These are phyloP conservation scores for Calonectria crousiana DNA, from an alignment of 2,329 filamentous ascomycete genomes.

Conservation along the genomic window DNA sequence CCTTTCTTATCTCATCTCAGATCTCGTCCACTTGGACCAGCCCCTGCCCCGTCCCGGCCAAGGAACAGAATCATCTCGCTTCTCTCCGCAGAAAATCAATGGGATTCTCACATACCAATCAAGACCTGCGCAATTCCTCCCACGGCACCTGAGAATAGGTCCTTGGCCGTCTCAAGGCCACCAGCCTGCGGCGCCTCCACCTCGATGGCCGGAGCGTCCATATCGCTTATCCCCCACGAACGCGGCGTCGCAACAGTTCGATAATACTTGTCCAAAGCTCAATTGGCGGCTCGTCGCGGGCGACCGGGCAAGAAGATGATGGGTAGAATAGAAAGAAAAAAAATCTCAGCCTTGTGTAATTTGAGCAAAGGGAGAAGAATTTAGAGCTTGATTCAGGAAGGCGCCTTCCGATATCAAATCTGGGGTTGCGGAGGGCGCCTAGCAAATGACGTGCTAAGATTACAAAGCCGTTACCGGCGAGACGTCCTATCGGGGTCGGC, in stretches of 20 bases:
- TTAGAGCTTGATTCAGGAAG: slow-evolving; percentile 13
- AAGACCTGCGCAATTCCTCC: slow-evolving; percentile 95
- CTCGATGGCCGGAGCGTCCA: slow-evolving; percentile 51
- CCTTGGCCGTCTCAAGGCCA: slow-evolving; percentile 79
- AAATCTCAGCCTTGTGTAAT: not conserved
- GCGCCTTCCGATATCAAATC: slow-evolving; percentile 38
- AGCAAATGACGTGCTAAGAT: slow-evolving; percentile 47
- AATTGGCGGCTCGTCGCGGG: not conserved
- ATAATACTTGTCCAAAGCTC: not conserved
- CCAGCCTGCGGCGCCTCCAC: slow-evolving; percentile 50
- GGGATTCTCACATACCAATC: slow-evolving; percentile 70
- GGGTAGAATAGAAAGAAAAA: not conserved
- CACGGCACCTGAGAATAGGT: slow-evolving; percentile 89
- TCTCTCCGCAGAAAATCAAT: not conserved
- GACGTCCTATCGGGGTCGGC: slow-evolving; percentile 32
- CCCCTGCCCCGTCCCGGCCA: not conserved
- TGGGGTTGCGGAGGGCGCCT: slow-evolving; percentile 40
- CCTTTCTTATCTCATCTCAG: slow-evolving; percentile 17
- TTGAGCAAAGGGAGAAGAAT: not conserved
- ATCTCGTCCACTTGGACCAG: slow-evolving; percentile 21
- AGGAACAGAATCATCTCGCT: not conserved
- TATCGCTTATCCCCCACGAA: slow-evolving; percentile 26
- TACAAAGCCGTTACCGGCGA: slow-evolving; percentile 46
- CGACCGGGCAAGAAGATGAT: not conserved
- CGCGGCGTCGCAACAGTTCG: not conserved